Evolutionary conservation across 306 rosid genomes (phyloP), one percentile per base, ranked within the genome.

Genomic region (Urtica urens): DNA sequence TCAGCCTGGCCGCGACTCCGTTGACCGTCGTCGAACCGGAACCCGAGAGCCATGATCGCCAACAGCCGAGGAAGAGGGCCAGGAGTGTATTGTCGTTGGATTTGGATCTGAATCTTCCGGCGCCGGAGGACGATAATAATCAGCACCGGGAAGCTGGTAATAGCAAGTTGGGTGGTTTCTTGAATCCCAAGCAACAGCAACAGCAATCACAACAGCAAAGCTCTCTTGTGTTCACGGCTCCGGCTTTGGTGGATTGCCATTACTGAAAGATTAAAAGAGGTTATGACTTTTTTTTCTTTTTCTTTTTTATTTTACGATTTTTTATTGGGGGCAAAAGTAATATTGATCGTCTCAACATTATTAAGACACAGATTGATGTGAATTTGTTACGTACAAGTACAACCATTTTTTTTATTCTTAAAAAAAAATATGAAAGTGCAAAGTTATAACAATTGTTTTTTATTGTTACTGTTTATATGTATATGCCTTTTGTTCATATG

Each of bases 171-270:
- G 68, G 62, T 43, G 52, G 77, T 23, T 22, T 17, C 67, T 78
- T 80, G 70, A 86, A 82, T 9, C 81, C 61, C 0, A 72, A 63
- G 22, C 76, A 60, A 17, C 59, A 58, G 3, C 60, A 62, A 1
- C 54, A 60, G 1, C 76, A 59, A 0, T 70, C 51, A 0, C 76
- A 67, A 6, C 72, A 62, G 24, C 70, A 69, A 54, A 50, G 73
- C 25, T 38, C 46, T 65, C 55, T 79, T 39, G 86, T 75, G 64
- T 84, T 84, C 63, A 51, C 82, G 0, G 53, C 92, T 16, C 74
- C 77, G 23, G 67, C 94, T 75, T 71, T 84, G 95, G 97, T 90
- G 76, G 95, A 90, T 78, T 90, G 97, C 67, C 97, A 84, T 60
- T 77, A 79, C 87, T 90, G 52, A 74, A 10, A 57, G n/a, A n/a